Percentiles rank a stretch among this genome's conserved stretches.
These are phyloP conservation scores for Asterochloris erici DNA, from an alignment of 139 green algal genomes.

Conservation along the genomic window DNA sequence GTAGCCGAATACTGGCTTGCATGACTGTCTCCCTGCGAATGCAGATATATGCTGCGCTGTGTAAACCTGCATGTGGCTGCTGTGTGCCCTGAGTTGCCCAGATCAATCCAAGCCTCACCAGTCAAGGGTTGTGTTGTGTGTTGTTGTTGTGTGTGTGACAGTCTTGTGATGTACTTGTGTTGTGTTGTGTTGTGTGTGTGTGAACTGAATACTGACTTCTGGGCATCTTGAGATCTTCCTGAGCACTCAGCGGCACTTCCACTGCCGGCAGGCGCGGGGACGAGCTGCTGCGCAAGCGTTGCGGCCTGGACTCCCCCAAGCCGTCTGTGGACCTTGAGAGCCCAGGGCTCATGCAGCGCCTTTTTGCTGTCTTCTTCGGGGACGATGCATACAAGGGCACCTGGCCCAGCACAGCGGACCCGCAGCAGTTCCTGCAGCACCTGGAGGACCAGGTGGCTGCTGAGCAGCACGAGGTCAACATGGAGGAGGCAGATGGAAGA, in stretches of 20 bases:
- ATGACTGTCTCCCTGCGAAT: neutral
- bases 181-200: neutral
- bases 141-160: conserved; percentile 1
- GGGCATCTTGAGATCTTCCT: neutral
- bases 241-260: too few species aligned
- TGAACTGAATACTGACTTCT: neutral
- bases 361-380: conserved; percentile 71
- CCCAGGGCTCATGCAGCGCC: conserved; percentile 28
- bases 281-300: conserved; percentile 69
- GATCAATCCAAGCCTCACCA: neutral
- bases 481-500: too few species aligned
- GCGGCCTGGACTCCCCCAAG: conserved; percentile 34
- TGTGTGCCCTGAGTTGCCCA: neutral
- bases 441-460: too few species aligned
- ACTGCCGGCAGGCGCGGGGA: conserved; percentile 57
- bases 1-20: neutral
- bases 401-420: conserved; percentile 1
- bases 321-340: conserved; percentile 68
- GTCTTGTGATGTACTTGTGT: conserved; percentile 8
- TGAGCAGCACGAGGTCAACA: too few species aligned
- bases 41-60: neutral
- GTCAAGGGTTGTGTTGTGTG: neutral
- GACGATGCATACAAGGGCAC: conserved; percentile 3
- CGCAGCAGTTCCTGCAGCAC: too few species aligned
- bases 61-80: neutral